These are phyloP conservation scores for Cenchrus fungigraminus DNA, from an alignment of 176 grass and related monocot genomes.

Conservation along the genomic window DNA sequence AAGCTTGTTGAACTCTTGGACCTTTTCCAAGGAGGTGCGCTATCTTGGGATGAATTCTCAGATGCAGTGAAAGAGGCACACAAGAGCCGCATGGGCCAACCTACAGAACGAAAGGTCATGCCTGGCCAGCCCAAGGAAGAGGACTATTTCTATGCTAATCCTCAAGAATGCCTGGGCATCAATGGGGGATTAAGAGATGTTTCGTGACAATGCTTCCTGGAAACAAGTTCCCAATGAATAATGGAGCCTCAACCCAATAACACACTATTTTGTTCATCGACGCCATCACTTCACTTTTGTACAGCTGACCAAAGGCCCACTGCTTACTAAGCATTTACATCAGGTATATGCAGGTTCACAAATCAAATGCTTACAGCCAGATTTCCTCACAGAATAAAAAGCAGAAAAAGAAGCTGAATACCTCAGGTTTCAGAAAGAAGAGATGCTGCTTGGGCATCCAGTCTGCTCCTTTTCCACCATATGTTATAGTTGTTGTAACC, in stretches of 20 bases:
- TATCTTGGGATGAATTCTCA: slow-evolving; percentile 81
- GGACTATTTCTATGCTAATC: slow-evolving; percentile 94
- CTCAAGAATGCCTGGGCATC: slow-evolving; percentile 71
- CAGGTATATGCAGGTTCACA: slow-evolving; percentile 35
- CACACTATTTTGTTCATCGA: neutral
- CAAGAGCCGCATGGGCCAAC: slow-evolving; percentile 76
- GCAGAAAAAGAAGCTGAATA: slow-evolving; percentile 34
- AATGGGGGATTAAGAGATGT: slow-evolving; percentile 32
- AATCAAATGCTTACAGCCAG: slow-evolving; percentile 2
- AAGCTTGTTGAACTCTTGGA: slow-evolving; percentile 87
- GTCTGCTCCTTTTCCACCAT: slow-evolving; percentile 23
- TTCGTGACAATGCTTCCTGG: slow-evolving; percentile 23
- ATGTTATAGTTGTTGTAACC: slow-evolving; percentile 30
- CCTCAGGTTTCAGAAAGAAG: slow-evolving; percentile 16
- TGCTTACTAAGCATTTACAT: slow-evolving; percentile 37
- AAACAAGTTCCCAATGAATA: neutral
- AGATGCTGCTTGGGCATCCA: neutral
- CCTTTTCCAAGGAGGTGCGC: slow-evolving; percentile 62
- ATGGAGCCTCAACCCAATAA: neutral
- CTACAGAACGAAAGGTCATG: slow-evolving; percentile 54
- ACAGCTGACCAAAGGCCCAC: slow-evolving; percentile 40
- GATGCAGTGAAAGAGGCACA: slow-evolving; percentile 72
- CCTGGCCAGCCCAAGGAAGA: slow-evolving; percentile 85
- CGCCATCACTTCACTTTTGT: slow-evolving; percentile 20
- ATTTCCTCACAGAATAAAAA: slow-evolving; percentile 50